Conservation (phyloP, 768 basidiomycete species). For the Cystobasidium ongulense region DNA sequence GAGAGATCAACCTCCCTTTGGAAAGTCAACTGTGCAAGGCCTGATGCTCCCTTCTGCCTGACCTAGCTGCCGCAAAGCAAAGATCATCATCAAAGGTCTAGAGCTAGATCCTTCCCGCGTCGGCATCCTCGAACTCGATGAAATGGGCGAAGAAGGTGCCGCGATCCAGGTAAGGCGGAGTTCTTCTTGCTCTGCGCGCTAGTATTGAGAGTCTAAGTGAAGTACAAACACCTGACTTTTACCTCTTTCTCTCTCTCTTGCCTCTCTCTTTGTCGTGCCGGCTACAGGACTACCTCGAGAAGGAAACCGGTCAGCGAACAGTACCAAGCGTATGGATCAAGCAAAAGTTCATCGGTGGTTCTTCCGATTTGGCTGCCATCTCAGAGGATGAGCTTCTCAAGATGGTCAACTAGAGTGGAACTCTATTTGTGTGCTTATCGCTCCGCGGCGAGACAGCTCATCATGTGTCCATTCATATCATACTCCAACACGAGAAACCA, state of each 20-base stretch:
- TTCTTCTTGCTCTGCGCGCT: neutral
- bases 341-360: conserved; percentile 21
- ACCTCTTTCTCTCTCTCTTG: neutral
- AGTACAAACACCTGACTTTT: neutral
- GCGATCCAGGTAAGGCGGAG: conserved; percentile 18
- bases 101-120: conserved; percentile 10
- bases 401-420: conserved; percentile 9
- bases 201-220: neutral
- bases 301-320: conserved; percentile 28
- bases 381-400: conserved; percentile 3
- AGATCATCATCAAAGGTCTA: conserved; percentile 15
- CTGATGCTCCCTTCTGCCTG: neutral
- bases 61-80: conserved; percentile 23
- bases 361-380: conserved; percentile 5
- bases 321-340: conserved; percentile 31
- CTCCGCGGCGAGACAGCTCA: no score
- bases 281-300: conserved; percentile 8
- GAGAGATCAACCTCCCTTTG: neutral
- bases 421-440: no score
- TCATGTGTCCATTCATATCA: no score
- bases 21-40: neutral
- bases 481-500: no score
- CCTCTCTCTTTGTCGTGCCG: no score
- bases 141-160: conserved; percentile 25
- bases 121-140: conserved; percentile 30